Conservation (phyloP, 352 stramenopile species). For the Phytopythium aichiense region DNA sequence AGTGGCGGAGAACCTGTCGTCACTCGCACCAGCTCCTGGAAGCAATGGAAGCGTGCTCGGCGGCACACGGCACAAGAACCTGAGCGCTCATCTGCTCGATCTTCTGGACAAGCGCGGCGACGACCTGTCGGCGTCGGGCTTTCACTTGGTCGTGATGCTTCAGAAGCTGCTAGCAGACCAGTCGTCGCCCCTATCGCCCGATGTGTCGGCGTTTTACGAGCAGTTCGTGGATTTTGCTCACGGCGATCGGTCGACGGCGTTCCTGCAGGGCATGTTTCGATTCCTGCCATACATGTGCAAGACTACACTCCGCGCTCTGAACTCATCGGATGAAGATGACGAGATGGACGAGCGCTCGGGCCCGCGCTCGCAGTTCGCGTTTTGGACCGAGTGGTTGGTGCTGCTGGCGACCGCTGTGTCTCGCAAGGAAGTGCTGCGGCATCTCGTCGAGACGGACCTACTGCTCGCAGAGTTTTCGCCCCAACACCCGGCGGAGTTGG, state of each 20-base stretch:
- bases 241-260: constrained; percentile 17
- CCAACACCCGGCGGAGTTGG: background rate
- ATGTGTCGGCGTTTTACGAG: constrained; percentile 23
- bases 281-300: constrained; percentile 62
- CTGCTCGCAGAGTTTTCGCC: constrained; percentile 28
- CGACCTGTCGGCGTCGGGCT: constrained; percentile 36
- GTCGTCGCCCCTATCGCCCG: background rate
- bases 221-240: constrained; percentile 35
- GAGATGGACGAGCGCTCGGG: constrained; percentile 7
- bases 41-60: constrained; percentile 10
- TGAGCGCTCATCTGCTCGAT: constrained; percentile 18
- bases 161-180: constrained; percentile 19
- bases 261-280: constrained; percentile 38
- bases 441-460: constrained; percentile 54
- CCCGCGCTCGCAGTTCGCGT: constrained; percentile 13
- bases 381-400: constrained; percentile 53
- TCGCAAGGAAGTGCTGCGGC: constrained; percentile 40
- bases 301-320: constrained; percentile 34
- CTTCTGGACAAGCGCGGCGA: constrained; percentile 27
- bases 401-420: constrained; percentile 42
- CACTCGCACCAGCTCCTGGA: constrained; percentile 3
- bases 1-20: constrained; percentile 22
- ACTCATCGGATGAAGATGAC: constrained; percentile 9
- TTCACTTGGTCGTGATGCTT: constrained; percentile 44
- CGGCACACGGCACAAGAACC: background rate